phyloP scores from a whole-genome alignment of 345 rosid genomes.

The Populus simonii region DNA sequence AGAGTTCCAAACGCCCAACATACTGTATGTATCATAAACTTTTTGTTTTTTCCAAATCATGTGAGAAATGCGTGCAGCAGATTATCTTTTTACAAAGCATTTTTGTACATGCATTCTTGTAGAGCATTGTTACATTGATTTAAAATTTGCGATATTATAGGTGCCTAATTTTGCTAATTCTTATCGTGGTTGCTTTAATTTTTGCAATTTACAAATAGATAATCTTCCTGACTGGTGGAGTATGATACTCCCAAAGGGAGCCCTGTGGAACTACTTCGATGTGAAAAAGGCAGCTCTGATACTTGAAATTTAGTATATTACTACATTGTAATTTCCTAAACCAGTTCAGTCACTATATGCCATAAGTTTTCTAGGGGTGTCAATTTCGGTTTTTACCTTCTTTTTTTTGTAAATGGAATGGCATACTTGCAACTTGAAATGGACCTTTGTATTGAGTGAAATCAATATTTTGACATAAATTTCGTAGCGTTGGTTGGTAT shows the following conservation, averaged over 20 bases:
- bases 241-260: background rate
- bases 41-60: background rate
- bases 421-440: background rate
- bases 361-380: background rate
- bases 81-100: background rate
- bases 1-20: constrained; percentile 30
- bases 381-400: background rate
- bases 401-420: background rate
- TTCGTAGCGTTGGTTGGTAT: background rate
- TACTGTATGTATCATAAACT: constrained; percentile 37
- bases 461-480: background rate
- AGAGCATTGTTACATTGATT: background rate
- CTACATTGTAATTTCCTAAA: too few relatives aligned
- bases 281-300: too few relatives aligned
- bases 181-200: background rate
- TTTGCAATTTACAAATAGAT: background rate
- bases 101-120: background rate
- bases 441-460: background rate
- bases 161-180: background rate
- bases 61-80: background rate
- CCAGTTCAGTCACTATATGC: background rate
- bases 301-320: background rate
- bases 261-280: background rate
- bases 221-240: background rate
- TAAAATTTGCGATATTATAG: background rate